These are phyloP conservation scores for Diddensiella caesifluorescens DNA, from an alignment of 805 yeast genomes.

Conservation along the genomic window DNA sequence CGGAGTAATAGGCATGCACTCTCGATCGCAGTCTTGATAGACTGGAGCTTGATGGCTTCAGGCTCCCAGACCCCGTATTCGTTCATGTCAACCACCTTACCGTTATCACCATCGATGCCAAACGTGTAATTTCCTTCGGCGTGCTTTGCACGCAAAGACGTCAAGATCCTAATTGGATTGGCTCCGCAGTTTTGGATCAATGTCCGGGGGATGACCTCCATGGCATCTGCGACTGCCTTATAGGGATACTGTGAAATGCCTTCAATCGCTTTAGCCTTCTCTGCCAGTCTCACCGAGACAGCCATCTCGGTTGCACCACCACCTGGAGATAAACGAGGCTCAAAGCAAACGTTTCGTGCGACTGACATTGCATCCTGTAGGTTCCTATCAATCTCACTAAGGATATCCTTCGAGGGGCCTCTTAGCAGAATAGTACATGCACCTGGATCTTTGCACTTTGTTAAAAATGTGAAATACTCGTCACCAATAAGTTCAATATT, in stretches of 20 bases:
- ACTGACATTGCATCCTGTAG: conserved; percentile 99
- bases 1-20: conserved; percentile 91
- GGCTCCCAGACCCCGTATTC: conserved; percentile 99
- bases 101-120: conserved; percentile 94
- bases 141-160: conserved; percentile 93
- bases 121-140: conserved; percentile 80
- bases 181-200: conserved; percentile 97
- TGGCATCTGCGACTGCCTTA: conserved; percentile 97
- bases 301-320: conserved; percentile 99
- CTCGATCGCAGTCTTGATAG: conserved; percentile 96
- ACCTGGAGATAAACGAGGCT: conserved; percentile 94
- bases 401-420: conserved; percentile 95
- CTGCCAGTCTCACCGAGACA: conserved; percentile 78
- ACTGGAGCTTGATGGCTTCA: conserved; percentile 94
- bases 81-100: conserved; percentile 92
- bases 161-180: conserved; percentile 81
- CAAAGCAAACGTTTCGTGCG: conserved; percentile 87
- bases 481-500: conserved; percentile 95
- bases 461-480: conserved; percentile 86
- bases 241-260: conserved; percentile 99
- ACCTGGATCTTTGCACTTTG: conserved; percentile 74
- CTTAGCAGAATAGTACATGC: conserved; percentile 92
- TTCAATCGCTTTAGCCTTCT: conserved; percentile 84
- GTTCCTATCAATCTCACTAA: conserved; percentile 94
- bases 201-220: conserved; percentile 97